phyloP scores from a whole-genome alignment of 441 rosid species.

The Pelargonium cotyledonis region DNA sequence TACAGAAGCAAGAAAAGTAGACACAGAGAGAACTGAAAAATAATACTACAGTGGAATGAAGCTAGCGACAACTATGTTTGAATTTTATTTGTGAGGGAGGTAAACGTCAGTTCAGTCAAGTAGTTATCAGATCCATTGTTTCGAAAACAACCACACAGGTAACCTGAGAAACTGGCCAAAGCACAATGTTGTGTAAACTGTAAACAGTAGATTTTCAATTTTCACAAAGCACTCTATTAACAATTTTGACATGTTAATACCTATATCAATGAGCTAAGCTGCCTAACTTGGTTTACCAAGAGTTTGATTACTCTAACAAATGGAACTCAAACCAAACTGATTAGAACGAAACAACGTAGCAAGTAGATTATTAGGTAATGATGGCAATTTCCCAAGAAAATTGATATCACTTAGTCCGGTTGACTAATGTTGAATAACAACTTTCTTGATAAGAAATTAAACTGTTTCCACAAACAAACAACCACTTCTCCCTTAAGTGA shows the following conservation, averaged over 20 bases:
- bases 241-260: neutral
- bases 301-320: neutral
- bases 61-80: neutral
- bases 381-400: too few relatives aligned
- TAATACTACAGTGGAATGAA: neutral
- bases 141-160: too few relatives aligned
- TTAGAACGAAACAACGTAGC: too few relatives aligned
- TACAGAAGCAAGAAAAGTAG: neutral
- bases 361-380: too few relatives aligned
- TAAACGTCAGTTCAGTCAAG: neutral
- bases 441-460: too few relatives aligned
- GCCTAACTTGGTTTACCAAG: neutral
- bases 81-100: neutral
- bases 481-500: too few relatives aligned
- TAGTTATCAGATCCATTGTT: too few relatives aligned
- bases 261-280: neutral
- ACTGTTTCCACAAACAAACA: too few relatives aligned
- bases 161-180: too few relatives aligned
- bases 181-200: neutral
- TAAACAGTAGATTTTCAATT: neutral
- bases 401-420: too few relatives aligned
- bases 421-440: too few relatives aligned
- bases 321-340: neutral
- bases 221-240: neutral
- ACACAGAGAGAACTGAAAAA: neutral